Percentiles rank a stretch among this genome's conserved stretches.
phyloP scores from a whole-genome alignment of 2,329 filamentous ascomycete genomes.

The Colletotrichum tabaci region DNA sequence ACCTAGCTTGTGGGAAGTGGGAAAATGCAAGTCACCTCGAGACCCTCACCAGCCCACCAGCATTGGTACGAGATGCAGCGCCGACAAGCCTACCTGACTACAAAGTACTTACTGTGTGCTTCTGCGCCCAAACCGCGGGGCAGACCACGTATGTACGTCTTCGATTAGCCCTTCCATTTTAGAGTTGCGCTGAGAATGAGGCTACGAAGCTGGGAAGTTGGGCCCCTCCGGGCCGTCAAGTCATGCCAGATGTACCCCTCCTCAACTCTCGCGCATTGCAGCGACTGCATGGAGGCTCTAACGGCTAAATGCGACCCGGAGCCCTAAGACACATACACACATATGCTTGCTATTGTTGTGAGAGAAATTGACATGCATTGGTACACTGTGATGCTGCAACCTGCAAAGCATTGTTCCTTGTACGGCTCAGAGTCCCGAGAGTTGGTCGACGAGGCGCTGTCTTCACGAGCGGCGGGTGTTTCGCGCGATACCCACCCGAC shows the following conservation, averaged over 20 bases:
- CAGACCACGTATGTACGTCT: conserved; percentile 27
- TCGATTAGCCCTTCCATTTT: conserved; percentile 3
- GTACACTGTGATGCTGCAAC: conserved; percentile 24
- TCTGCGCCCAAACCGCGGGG: conserved; percentile 35
- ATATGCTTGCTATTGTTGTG: neutral
- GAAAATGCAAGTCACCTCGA: conserved; percentile 41
- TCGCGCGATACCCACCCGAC: conserved; percentile 2
- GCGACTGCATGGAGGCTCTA: conserved; percentile 8
- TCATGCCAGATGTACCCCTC: neutral
- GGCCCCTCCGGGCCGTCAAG: neutral
- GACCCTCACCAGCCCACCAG: conserved; percentile 34
- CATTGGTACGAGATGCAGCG: conserved; percentile 22
- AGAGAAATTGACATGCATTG: neutral
- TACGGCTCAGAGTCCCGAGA: neutral
- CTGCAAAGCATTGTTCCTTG: conserved; percentile 24
- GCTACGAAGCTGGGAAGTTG: conserved; percentile 22
- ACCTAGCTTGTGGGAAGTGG: conserved; percentile 34
- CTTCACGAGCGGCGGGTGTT: conserved; percentile 3
- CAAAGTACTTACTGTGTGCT: too few relatives aligned
- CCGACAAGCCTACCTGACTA: neutral
- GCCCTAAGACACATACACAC: conserved; percentile 18
- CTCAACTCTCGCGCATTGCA: conserved; percentile 12
- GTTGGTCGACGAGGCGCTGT: neutral
- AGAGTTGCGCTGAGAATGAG: conserved; percentile 31
- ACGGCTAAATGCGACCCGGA: conserved; percentile 9